Evolutionary conservation across 1,284 basidiomycete genomes (phyloP), one percentile per base, ranked within the genome.

Genomic region (Ustanciosporium gigantosporum): DNA sequence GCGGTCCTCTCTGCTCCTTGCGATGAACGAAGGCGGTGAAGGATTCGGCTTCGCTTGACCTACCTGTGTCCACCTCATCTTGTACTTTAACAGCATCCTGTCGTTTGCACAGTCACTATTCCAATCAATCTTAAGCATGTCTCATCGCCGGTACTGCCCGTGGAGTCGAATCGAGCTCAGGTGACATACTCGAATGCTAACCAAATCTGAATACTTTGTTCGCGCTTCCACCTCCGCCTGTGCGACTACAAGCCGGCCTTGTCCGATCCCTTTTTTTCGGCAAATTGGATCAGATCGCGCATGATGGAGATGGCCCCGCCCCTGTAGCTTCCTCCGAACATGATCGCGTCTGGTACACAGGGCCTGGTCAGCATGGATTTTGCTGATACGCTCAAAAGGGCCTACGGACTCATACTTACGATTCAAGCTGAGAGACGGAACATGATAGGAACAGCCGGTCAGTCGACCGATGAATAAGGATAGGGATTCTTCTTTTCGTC

Each of bases 21-120:
- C 76, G 15, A 76, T 78, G 61, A 74, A 74, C 42, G 76, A 78
- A 47, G 76, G 74, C 21, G 66, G 69, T 9, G 74, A 76, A 43
- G 76, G 76, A 7, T 78, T 78, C 45, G 76, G 76, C n/a, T 73
- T 78, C 31, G 76, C 75, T 5, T 77, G 20, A 29, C 27, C 27
- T 29, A 29, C 9, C 27, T 29, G 27, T 29, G 11, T 24, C 16
- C 13, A 14, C 9, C n/a, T n/a, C n/a, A n/a, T n/a, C n/a, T n/a
- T n/a, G n/a, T n/a, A n/a, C n/a, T n/a, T n/a, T n/a, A n/a, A n/a
- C n/a, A n/a, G n/a, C n/a, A n/a, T n/a, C n/a, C n/a, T n/a, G n/a
- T n/a, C n/a, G n/a, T n/a, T n/a, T n/a, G n/a, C n/a, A n/a, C n/a
- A n/a, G n/a, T n/a, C n/a, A n/a, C n/a, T n/a, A n/a, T n/a, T n/a